phyloP scores from a whole-genome alignment of 768 basidiomycete genomes.

The Fibroporia radiculosa region DNA sequence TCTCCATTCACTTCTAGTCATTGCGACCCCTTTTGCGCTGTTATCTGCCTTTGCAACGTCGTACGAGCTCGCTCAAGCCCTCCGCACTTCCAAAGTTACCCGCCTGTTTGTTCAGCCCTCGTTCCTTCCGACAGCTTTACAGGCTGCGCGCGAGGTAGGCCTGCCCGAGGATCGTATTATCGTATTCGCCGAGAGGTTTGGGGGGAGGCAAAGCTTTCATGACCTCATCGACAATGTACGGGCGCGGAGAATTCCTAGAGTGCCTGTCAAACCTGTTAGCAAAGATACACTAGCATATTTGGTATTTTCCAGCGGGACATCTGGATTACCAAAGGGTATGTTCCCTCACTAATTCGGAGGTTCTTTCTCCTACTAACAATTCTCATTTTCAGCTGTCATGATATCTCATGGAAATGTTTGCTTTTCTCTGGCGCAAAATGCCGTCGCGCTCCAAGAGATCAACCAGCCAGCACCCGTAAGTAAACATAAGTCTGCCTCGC shows the following conservation, averaged over 20 bases:
- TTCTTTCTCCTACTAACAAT: not conserved
- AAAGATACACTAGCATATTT: conserved; percentile 59
- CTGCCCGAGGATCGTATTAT: conserved; percentile 37
- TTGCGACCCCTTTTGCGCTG: conserved; percentile 45
- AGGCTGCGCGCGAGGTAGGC: conserved; percentile 27
- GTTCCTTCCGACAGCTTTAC: conserved; percentile 34
- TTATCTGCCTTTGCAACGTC: conserved; percentile 49
- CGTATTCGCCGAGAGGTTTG: conserved; percentile 35
- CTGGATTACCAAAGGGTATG: conserved; percentile 65
- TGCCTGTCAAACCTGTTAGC: conserved; percentile 37
- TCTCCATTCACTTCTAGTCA: conserved; percentile 38
- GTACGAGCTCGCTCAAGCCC: conserved; percentile 45
- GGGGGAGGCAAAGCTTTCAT: conserved; percentile 36
- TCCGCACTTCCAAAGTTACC: conserved; percentile 41
- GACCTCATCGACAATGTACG: conserved; percentile 36
- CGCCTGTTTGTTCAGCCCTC: conserved; percentile 45
- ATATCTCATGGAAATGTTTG: conserved; percentile 20
- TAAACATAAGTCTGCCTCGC: not conserved
- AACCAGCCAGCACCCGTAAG: not conserved
- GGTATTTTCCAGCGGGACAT: conserved; percentile 74
- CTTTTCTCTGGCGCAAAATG: conserved; percentile 11
- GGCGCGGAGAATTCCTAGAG: conserved; percentile 28
- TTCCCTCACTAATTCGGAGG: not conserved
- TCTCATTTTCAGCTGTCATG: conserved; percentile 17
- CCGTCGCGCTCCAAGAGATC: not conserved